phyloP scores from a whole-genome alignment of 1,284 basidiomycete species.

The Melanopsichium pennsylvanicum region DNA sequence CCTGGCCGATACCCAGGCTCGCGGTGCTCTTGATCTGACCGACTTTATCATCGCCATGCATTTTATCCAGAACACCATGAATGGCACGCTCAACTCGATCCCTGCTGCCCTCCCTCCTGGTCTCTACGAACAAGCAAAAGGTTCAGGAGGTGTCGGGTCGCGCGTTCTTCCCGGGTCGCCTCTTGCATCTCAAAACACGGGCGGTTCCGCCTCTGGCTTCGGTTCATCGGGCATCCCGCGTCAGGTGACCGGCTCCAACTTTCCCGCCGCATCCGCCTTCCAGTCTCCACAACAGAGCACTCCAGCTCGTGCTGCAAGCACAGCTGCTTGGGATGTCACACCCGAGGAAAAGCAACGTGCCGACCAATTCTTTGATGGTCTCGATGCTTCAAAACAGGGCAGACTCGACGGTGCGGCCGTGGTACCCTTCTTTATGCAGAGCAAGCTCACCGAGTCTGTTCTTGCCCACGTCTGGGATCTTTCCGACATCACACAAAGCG shows the following conservation, averaged over 20 bases:
- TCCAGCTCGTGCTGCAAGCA: conserved; percentile 1
- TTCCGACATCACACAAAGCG: conserved; percentile 87
- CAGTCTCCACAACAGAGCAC: conserved; percentile 69
- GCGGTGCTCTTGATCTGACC: conserved; percentile 85
- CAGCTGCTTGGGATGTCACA: conserved; percentile 81
- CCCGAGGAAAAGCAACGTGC: conserved; percentile 80
- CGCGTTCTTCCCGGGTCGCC: conserved; percentile 39
- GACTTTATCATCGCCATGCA: conserved; percentile 96
- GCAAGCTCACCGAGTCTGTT: conserved; percentile 81
- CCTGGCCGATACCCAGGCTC: conserved; percentile 90
- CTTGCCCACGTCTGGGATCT: conserved; percentile 96
- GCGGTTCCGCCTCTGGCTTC: conserved; percentile 47
- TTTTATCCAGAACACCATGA: conserved; percentile 89
- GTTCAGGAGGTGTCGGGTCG: conserved; percentile 38
- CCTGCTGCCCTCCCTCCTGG: conserved; percentile 84
- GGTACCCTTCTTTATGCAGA: conserved; percentile 94
- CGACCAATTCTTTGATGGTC: conserved; percentile 82
- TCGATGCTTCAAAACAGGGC: conserved; percentile 80
- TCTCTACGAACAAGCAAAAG: conserved; percentile 80
- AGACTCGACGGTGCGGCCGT: conserved; percentile 91
- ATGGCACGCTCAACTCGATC: conserved; percentile 75
- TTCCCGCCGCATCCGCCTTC: conserved; percentile 67
- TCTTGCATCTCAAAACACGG: conserved; percentile 50
- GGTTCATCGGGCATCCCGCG: conserved; percentile 26
- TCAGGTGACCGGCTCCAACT: conserved; percentile 46